Evolutionary conservation across 306 rosid species (phyloP), one percentile per base, ranked within the genome.

Genomic region (Carpinus viminea): DNA sequence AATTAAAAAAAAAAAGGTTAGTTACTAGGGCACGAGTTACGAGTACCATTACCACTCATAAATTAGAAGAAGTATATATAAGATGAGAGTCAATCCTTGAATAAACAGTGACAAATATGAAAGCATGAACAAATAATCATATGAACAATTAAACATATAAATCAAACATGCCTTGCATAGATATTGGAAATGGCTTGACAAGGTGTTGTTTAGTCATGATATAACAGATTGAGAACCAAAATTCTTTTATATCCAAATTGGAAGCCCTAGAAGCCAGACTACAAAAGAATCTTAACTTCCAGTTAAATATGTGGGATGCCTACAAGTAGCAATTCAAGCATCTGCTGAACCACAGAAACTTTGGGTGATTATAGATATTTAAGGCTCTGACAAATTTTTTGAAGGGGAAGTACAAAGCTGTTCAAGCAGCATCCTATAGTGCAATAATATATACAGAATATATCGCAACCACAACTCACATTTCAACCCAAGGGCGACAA

Each of bases 21-120:
- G 70, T 46, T 46, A 60, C 82, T 55, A 85, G 84, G 41, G 31
- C 80, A 68, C 56, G 54, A 53, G 59, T 59, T 8, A 60, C 41
- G 52, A 5, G 46, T 2, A 28, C 12, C 28, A 3, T 47, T 1
- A 28, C 12, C 21, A 43, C 18, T 7, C 5, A 21, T n/a, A 18
- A 13, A 57, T 26, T 21, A 64, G 64, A 54, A 53, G 45, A 24
- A 24, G 26, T 24, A 24, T 24, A 24, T n/a, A 8, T 4, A 48
- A 26, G 8, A 70, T 13, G 16, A 8, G 50, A 52, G 5, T 13
- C 51, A 66, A 55, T 57, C 57, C 62, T 53, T 2, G 65, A 77
- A 57, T 10, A 70, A 31, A 74, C 3, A 31, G 28, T 71, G 20
- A 4, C 15, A 28, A 6, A 55, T 54, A 71, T 18, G 38, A 48